Conservation (phyloP, 805 yeast species). For the Maudiozyma pseudohumilis region DNA sequence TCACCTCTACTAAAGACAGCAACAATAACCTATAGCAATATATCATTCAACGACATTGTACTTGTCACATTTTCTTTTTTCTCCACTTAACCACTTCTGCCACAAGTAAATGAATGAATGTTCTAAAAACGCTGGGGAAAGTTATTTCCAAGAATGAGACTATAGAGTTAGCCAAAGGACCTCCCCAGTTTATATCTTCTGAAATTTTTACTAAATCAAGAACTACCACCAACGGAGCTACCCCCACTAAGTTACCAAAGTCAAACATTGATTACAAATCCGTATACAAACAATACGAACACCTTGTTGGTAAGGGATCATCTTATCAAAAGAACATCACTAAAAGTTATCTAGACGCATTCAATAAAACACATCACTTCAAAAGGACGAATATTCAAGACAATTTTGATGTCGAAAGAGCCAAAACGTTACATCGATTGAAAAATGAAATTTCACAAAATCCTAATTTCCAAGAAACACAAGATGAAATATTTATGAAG, state of each 20-base stretch:
- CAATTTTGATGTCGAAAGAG: slow-evolving; percentile 15
- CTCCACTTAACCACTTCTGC: too few relatives aligned
- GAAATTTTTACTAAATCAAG: background rate
- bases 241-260: too few relatives aligned
- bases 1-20: too few relatives aligned
- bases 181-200: background rate
- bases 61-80: too few relatives aligned
- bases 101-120: slow-evolving; percentile 1
- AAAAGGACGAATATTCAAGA: slow-evolving; percentile 18
- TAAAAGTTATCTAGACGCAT: slow-evolving; percentile 23
- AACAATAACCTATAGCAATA: too few relatives aligned
- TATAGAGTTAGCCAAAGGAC: background rate
- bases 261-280: background rate
- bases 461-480: background rate
- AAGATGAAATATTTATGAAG: slow-evolving; percentile 11
- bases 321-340: slow-evolving; percentile 20
- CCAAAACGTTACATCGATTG: slow-evolving; percentile 1
- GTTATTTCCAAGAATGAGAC: background rate
- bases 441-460: slow-evolving; percentile 1
- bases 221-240: background rate
- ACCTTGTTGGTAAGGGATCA: slow-evolving; percentile 26
- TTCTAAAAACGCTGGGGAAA: background rate
- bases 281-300: slow-evolving; percentile 7
- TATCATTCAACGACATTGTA: too few relatives aligned
- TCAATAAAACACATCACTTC: slow-evolving; percentile 15